phyloP scores from a whole-genome alignment of 345 rosid genomes.

The Eucalyptus marginata region DNA sequence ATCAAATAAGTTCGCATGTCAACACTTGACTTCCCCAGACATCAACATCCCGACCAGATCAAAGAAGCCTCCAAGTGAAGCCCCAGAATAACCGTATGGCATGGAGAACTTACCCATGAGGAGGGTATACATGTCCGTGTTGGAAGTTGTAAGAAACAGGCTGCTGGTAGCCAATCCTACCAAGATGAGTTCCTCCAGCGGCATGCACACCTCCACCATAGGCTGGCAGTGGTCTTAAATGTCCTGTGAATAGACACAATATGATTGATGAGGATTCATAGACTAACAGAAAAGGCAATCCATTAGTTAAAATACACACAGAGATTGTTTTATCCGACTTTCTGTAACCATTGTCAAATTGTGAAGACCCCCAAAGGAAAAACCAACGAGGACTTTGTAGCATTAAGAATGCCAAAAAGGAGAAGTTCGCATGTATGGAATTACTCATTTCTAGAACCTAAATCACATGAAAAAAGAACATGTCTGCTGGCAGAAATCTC shows the following conservation, averaged over 20 bases:
- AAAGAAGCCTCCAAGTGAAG: not conserved
- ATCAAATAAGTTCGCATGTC: not conserved
- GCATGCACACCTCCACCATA: conserved; percentile 46
- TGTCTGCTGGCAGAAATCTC: not conserved
- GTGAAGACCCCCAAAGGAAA: not conserved
- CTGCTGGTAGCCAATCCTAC: conserved; percentile 70
- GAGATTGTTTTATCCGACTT: not conserved
- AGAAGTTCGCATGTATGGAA: not conserved
- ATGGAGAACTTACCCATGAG: conserved; percentile 63
- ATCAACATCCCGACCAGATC: not conserved
- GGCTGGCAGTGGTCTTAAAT: conserved; percentile 47
- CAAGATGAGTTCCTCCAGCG: conserved; percentile 48
- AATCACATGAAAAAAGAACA: not conserved
- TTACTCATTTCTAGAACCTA: not conserved
- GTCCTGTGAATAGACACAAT: conserved; percentile 31
- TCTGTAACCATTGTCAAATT: not conserved
- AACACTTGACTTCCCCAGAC: not conserved
- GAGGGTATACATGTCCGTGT: conserved; percentile 62
- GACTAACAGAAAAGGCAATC: not conserved
- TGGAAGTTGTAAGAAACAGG: conserved; percentile 60
- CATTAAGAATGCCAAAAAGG: not conserved
- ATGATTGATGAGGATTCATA: not conserved
- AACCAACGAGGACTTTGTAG: not conserved
- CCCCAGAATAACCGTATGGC: not conserved
- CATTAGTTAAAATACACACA: not conserved